Conservation (phyloP, 352 stramenopile species). For the Pythium oligandrum region DNA sequence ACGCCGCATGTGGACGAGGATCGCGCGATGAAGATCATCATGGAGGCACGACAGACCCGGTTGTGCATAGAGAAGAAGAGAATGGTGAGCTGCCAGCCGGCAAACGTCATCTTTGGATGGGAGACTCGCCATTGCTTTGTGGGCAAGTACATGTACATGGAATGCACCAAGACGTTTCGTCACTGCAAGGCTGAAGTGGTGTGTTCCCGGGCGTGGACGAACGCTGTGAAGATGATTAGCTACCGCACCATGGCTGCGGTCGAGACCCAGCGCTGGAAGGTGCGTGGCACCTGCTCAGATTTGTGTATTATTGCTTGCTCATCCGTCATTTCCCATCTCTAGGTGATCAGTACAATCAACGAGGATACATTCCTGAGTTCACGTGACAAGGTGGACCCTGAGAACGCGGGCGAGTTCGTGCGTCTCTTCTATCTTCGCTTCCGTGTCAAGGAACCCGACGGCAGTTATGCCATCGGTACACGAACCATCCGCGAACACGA, state of each 20-base stretch:
- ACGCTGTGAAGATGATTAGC: conserved; percentile 34
- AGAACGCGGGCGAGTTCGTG: conserved; percentile 22
- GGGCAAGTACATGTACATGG: conserved; percentile 33
- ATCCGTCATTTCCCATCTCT: background rate
- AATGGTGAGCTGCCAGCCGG: conserved; percentile 18
- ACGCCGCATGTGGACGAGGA: conserved; percentile 20
- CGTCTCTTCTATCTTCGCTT: conserved; percentile 43
- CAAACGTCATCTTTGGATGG: conserved; percentile 48
- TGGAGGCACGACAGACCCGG: conserved; percentile 32
- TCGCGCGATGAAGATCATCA: conserved; percentile 33
- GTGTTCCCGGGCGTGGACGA: conserved; percentile 31
- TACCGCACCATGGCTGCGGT: conserved; percentile 25
- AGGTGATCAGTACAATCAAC: conserved; percentile 41
- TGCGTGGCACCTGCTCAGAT: conserved; percentile 9
- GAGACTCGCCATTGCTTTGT: conserved; percentile 33
- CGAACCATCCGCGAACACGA: conserved; percentile 19
- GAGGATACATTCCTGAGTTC: conserved; percentile 51
- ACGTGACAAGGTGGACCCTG: conserved; percentile 27
- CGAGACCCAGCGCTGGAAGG: conserved; percentile 23
- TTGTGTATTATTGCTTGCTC: background rate
- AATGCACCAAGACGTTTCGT: conserved; percentile 41
- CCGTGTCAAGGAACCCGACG: conserved; percentile 31
- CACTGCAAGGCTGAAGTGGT: conserved; percentile 33
- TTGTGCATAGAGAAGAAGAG: conserved; percentile 30
- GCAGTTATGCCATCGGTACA: conserved; percentile 30